Percentiles rank a stretch among this genome's conserved stretches.
phyloP scores from a whole-genome alignment of 208 protist species.

The Leishmania turanica region DNA sequence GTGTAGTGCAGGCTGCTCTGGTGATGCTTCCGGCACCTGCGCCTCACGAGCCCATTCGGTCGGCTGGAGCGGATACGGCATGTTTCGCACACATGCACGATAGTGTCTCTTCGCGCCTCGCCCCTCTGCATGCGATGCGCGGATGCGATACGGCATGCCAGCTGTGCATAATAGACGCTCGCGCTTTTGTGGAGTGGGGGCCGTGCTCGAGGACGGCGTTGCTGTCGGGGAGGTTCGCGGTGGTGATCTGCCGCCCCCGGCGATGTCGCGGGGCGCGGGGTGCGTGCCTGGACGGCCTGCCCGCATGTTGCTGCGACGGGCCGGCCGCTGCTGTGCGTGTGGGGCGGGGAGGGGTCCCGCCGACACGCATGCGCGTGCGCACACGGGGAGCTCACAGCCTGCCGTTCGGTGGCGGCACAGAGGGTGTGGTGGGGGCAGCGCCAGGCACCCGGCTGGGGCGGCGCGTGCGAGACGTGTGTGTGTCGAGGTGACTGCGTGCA shows the following conservation, averaged over 20 bases:
- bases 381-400: too few species aligned
- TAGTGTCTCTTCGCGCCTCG: background rate
- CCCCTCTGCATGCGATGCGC: background rate
- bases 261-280: background rate
- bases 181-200: background rate
- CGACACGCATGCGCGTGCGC: too few species aligned
- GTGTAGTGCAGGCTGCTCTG: background rate
- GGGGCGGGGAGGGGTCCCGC: too few species aligned
- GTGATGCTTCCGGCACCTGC: background rate
- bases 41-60: background rate
- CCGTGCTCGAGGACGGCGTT: background rate
- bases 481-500: background rate
- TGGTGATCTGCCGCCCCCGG: background rate
- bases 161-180: background rate
- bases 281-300: background rate
- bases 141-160: background rate
- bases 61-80: background rate
- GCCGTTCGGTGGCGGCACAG: background rate
- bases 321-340: background rate
- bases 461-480: background rate
- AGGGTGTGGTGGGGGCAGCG: background rate
- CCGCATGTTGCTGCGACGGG: background rate
- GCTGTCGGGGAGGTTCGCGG: background rate
- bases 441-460: background rate
- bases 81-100: background rate